Percentiles rank a stretch among this genome's conserved stretches.
These are phyloP conservation scores for Vanderwaltozyma polyspora DNA, from an alignment of 805 yeast species.

Conservation along the genomic window DNA sequence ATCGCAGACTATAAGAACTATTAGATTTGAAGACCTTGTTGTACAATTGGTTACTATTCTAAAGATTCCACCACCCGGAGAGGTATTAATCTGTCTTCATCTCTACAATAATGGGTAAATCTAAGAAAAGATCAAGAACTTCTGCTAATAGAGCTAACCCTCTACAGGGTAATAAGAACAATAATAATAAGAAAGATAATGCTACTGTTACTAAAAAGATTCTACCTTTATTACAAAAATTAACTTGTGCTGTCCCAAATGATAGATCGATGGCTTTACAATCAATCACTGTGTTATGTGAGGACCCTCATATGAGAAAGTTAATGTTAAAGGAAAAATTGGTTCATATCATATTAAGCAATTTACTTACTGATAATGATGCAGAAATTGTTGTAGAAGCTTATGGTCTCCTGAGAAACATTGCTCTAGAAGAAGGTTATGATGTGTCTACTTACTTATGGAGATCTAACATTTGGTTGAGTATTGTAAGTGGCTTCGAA, in stretches of 20 bases:
- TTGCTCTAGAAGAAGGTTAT: constrained; percentile 80
- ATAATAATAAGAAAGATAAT: constrained; percentile 31
- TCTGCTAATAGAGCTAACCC: constrained; percentile 22
- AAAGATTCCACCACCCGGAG: too few species aligned
- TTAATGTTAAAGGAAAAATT: constrained; percentile 61
- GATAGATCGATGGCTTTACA: constrained; percentile 72
- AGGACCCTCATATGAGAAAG: constrained; percentile 53
- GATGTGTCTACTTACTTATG: constrained; percentile 65
- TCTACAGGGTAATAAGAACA: constrained; percentile 21
- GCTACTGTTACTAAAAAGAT: constrained; percentile 43
- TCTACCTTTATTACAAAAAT: constrained; percentile 54
- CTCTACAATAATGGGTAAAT: constrained; percentile 64
- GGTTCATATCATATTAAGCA: constrained; percentile 50
- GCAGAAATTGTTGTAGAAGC: constrained; percentile 73
- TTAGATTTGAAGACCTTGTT: too few species aligned
- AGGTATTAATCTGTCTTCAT: too few species aligned
- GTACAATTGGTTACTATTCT: too few species aligned
- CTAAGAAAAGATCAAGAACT: constrained; percentile 53
- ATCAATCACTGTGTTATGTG: constrained; percentile 60
- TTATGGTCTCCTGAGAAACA: constrained; percentile 68
- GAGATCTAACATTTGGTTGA: constrained; percentile 68
- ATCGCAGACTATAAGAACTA: constrained; percentile 1
- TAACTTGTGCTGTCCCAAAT: constrained; percentile 50
- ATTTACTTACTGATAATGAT: constrained; percentile 52
- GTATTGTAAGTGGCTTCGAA: constrained; percentile 40